A percentile compares a stretch with the other conserved stretches of the same genome.
Evolutionary conservation across 176 grass and related monocot species (phyloP).

Genomic region (Sorghum bicolor): DNA sequence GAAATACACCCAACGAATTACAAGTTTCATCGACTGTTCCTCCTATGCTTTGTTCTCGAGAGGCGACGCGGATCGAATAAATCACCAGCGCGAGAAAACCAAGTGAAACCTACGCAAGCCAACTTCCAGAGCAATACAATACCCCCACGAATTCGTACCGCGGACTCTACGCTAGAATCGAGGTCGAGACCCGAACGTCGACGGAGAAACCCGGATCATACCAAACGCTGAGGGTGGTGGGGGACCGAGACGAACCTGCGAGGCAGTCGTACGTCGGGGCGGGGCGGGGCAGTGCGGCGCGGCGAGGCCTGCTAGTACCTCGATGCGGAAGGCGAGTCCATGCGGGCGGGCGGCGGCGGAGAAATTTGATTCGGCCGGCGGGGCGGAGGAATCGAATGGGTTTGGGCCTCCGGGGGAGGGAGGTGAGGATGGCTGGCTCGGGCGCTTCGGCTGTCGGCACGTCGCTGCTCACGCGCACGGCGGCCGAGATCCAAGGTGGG

Average conservation of each 20-base stretch:
- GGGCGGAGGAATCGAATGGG: conserved; percentile 23
- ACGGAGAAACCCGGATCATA: not conserved
- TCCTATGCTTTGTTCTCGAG: not conserved
- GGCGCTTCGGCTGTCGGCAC: not conserved
- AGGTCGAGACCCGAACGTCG: not conserved
- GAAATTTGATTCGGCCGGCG: not conserved
- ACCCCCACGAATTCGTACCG: not conserved
- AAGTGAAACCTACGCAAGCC: not conserved
- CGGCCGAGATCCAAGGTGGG: conserved; percentile 38
- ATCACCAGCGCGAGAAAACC: not conserved
- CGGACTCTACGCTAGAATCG: not conserved
- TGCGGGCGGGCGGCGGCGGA: not conserved
- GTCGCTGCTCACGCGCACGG: conserved; percentile 23
- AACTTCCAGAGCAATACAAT: not conserved
- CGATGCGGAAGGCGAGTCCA: not conserved
- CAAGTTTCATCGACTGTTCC: not conserved
- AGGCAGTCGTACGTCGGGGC: not conserved
- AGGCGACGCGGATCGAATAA: not conserved
- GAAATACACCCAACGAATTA: not conserved
- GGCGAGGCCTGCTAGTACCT: not conserved
- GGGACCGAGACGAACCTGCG: not conserved
- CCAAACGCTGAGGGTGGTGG: not conserved
- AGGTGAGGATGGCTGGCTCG: not conserved
- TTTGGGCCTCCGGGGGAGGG: too few relatives aligned
- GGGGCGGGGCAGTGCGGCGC: not conserved